Evolutionary conservation across 768 basidiomycete genomes (phyloP).

Genomic region (Pholiota conissans): DNA sequence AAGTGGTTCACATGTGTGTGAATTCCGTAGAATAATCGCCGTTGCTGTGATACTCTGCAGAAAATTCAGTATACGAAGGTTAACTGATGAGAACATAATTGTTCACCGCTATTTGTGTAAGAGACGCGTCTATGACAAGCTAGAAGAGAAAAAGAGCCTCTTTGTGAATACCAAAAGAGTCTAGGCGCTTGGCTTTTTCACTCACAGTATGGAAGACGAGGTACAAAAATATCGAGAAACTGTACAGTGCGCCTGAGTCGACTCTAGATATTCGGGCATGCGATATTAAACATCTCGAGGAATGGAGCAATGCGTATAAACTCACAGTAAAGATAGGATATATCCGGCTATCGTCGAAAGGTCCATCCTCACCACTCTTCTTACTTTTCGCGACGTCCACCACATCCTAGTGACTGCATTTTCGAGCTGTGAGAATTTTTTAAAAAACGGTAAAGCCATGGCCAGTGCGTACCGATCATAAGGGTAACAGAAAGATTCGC

Average conservation of each 20-base stretch:
- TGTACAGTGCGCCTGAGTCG: constrained; percentile 23
- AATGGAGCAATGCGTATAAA: not conserved
- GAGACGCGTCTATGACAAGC: constrained; percentile 22
- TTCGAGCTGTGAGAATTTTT: not conserved
- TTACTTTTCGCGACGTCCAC: constrained; percentile 21
- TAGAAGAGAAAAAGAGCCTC: constrained; percentile 2
- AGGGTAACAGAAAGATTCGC: constrained; percentile 23
- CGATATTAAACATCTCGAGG: not conserved
- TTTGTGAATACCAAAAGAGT: not conserved
- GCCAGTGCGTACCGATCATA: constrained; percentile 15
- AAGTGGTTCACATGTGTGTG: constrained; percentile 14
- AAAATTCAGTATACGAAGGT: not conserved
- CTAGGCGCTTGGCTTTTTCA: not conserved
- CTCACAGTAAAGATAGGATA: constrained; percentile 15
- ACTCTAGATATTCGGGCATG: constrained; percentile 9
- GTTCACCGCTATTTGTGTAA: constrained; percentile 26
- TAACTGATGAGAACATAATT: not conserved
- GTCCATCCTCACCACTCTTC: constrained; percentile 8
- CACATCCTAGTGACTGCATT: constrained; percentile 15
- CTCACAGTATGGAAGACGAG: constrained; percentile 23
- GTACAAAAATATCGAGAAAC: constrained; percentile 21
- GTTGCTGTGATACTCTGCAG: constrained; percentile 16
- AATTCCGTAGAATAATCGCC: constrained; percentile 16
- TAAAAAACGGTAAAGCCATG: not conserved
- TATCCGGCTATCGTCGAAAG: constrained; percentile 11